Base-by-base conservation (phyloP, 257 asterid genomes). In the Cordia subcordata region DNA sequence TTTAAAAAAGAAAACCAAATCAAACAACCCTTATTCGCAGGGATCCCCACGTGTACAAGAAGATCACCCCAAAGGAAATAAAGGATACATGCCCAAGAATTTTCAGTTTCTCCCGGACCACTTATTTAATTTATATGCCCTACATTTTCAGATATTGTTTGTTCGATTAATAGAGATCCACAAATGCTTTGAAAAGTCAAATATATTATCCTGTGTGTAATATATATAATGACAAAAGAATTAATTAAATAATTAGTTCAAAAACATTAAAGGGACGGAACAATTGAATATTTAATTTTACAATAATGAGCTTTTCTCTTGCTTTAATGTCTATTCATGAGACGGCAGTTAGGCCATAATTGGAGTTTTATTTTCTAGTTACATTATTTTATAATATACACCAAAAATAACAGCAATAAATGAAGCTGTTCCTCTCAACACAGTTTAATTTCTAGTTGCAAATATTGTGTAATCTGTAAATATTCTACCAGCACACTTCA, bases 361-460 rank as follows among this genome's bases (percentile, higher is more conserved):
- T 51, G 8, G 12, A 9, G 56, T n/a, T 19, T 51, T 51, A 19
- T 18, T 21, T 51, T 21, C 13, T 51, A 18, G 56, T 51, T 51
- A 19, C 32, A 51, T 0, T 16, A 16, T n/a, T n/a, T n/a, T 16
- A 51, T 6, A 16, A 16, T 21, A 51, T 42, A 51, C 55, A 51
- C 55, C 55, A 51, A 51, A 3, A 51, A 51, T 51, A 51, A 4
- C 55, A 51, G 55, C 55, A 51, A 51, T 51, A n/a, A 51, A 51
- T 51, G 55, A 50, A 50, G 4, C n/a, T n/a, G n/a, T n/a, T n/a
- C 13, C 10, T 50, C n/a, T n/a, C n/a, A n/a, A n/a, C n/a, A n/a
- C n/a, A n/a, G n/a, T n/a, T 12, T 11, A 53, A 53, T 53, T 53
- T 53, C 11, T n/a, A 15, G 57, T 20, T 53, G 57, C 10, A 53